Conservation (phyloP, 805 yeast genomes). For the Zygosaccharomyces bailii region DNA sequence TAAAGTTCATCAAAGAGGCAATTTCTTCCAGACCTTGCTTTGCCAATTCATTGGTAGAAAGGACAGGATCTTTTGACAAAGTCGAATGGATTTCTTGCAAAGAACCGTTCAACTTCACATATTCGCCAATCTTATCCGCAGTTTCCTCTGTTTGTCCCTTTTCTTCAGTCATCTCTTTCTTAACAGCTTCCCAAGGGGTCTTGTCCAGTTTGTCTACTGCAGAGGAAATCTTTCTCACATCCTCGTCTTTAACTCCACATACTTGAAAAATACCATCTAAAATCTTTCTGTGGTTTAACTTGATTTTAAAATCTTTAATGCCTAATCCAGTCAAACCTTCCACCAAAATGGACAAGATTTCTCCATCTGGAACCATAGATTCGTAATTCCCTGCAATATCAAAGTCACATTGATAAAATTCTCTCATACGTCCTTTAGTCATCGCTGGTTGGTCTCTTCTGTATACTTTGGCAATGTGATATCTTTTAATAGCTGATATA, state of each 20-base stretch:
- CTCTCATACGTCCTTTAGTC: conserved; percentile 99
- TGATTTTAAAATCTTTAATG: conserved; percentile 82
- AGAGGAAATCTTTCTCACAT: conserved; percentile 86
- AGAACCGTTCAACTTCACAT: conserved; percentile 81
- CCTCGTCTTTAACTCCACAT: conserved; percentile 92
- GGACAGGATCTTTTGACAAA: conserved; percentile 54
- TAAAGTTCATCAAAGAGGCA: conserved; percentile 66
- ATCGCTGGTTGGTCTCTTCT: conserved; percentile 99
- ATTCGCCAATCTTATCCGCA: conserved; percentile 90
- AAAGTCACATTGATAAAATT: conserved; percentile 97
- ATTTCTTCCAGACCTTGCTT: conserved; percentile 79
- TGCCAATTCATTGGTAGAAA: conserved; percentile 68
- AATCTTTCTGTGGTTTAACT: conserved; percentile 91
- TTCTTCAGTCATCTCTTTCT: conserved; percentile 86
- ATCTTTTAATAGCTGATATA: conserved; percentile 83
- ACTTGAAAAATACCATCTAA: conserved; percentile 93
- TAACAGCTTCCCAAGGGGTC: conserved; percentile 91
- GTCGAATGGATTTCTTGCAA: conserved; percentile 55
- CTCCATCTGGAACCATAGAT: conserved; percentile 95
- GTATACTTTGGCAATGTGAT: conserved; percentile 96
- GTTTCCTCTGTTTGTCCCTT: conserved; percentile 88
- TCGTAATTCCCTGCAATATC: conserved; percentile 95
- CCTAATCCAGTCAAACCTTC: conserved; percentile 85
- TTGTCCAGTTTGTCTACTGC: conserved; percentile 97
- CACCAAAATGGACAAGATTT: conserved; percentile 71